A percentile compares a stretch with the other conserved stretches of the same genome.
Conservation (phyloP, 495 filamentous ascomycete species). For the Aspergillus campestris region DNA sequence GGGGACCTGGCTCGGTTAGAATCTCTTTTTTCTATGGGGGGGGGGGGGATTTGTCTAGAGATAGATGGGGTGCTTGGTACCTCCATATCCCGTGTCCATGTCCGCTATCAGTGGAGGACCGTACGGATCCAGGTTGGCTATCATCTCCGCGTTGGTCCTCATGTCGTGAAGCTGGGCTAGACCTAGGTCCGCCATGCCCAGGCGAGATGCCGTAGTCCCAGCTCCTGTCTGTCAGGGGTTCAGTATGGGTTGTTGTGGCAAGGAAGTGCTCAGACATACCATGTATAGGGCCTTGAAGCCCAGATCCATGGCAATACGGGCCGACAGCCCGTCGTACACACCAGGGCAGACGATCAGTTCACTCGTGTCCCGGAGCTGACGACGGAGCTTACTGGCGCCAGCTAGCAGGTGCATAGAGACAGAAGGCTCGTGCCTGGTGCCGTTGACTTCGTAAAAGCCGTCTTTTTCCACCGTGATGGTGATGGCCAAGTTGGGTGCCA, state of each 20-base stretch:
- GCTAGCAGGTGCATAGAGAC: conserved; percentile 27
- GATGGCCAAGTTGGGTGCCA: conserved; percentile 18
- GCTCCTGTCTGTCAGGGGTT: conserved; percentile 49
- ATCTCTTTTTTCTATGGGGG: background rate
- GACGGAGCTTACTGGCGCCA: conserved; percentile 39
- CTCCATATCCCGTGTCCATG: conserved; percentile 59
- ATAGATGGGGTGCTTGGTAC: conserved; percentile 13
- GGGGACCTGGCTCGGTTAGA: conserved; percentile 29
- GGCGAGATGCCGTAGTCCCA: conserved; percentile 53
- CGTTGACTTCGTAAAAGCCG: conserved; percentile 32
- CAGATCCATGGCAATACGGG: conserved; percentile 51
- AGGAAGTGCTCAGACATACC: conserved; percentile 30
- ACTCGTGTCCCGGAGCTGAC: conserved; percentile 31
- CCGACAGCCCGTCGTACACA: conserved; percentile 61
- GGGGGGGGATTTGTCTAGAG: background rate
- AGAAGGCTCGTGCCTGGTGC: conserved; percentile 19
- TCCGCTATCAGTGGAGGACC: conserved; percentile 60
- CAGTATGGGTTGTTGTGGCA: too few relatives aligned
- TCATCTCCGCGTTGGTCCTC: conserved; percentile 56
- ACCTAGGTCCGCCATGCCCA: conserved; percentile 61
- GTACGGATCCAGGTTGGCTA: conserved; percentile 51
- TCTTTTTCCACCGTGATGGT: conserved; percentile 33
- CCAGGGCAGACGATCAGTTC: conserved; percentile 51
- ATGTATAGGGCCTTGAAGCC: conserved; percentile 61
- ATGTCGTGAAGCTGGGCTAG: conserved; percentile 58